Percentiles rank a stretch among this genome's conserved stretches.
Evolutionary conservation across 2,329 filamentous ascomycete genomes (phyloP).

Genomic region (Aspergillus latus): DNA sequence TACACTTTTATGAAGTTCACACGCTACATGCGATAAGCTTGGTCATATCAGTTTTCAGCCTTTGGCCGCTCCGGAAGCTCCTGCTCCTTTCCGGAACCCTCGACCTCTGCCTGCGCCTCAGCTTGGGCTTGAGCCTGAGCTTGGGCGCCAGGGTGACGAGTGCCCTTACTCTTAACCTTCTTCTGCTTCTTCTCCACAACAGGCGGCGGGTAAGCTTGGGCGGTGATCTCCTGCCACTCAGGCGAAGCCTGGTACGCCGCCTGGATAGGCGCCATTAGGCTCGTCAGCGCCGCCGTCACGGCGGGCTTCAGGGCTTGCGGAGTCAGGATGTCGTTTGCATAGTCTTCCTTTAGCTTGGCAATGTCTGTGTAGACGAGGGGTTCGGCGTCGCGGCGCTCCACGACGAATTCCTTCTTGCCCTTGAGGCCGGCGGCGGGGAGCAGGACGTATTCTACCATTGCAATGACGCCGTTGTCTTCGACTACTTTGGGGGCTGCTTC

Average conservation of each 20-base stretch:
- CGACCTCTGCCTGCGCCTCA: background rate
- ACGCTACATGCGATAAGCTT: background rate
- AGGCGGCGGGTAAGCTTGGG: constrained; percentile 77
- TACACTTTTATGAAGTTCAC: background rate
- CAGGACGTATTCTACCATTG: constrained; percentile 83
- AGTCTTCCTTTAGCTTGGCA: constrained; percentile 74
- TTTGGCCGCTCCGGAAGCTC: constrained; percentile 1
- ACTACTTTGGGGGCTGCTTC: constrained; percentile 71
- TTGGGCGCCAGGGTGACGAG: constrained; percentile 49
- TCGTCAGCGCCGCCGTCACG: constrained; percentile 69
- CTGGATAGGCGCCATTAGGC: constrained; percentile 75
- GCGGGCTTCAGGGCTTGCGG: constrained; percentile 89
- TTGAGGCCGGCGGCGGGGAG: constrained; percentile 60
- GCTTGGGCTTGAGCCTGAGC: background rate
- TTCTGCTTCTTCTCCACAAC: constrained; percentile 68
- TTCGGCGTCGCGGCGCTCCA: constrained; percentile 64
- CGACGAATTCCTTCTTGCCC: constrained; percentile 63
- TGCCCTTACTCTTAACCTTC: constrained; percentile 75
- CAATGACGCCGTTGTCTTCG: constrained; percentile 82
- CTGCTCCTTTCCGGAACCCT: constrained; percentile 27
- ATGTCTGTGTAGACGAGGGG: constrained; percentile 78
- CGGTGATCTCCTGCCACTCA: constrained; percentile 77
- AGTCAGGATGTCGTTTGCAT: constrained; percentile 73
- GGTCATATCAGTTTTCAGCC: constrained; percentile 17
- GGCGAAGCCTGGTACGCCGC: constrained; percentile 66